Base-by-base conservation (phyloP, 2,329 filamentous ascomycete species). In the Elsinoe perseae region DNA sequence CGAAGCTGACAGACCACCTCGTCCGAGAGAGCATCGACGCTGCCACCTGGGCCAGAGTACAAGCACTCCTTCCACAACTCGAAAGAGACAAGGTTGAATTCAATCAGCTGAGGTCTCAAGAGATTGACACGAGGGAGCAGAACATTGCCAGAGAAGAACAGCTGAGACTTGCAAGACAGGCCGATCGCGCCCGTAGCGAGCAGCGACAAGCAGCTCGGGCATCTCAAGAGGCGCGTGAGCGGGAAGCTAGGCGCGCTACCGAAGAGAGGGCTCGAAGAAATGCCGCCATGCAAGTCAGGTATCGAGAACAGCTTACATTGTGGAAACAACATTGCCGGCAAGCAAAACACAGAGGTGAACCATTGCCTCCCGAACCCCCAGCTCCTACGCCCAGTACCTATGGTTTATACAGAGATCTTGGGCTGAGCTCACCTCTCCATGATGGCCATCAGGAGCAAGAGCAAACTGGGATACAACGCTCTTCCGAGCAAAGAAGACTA, bases 241-340 rank as follows among this genome's bases (percentile, higher is more conserved):
- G 25, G 9, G 7, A 50, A 14, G 25, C 14, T 27, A 32, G 18
- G 12, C 2, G 5, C 2, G 44, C 21, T 14, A 12, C 25, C 8
- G 44, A 30, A 16, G 12, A 10, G 44, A 30, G 44, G 21, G 28
- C 18, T 14, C 25, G 27, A 20, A 27, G 32, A n/a, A 25, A 50
- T 30, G 16, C 16, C 7, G 16, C 12, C 5, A 28, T 30, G n/a
- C 23, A 32, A 30, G 44, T 27, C 7, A 25, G 32, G 16, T 32
- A 50, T 18, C 9, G n/a, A 10, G 25, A 32, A 32, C 44, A 50
- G 21, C n/a, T 50, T 9, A 14, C n/a, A n/a, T 14, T 50, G 6
- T 50, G 44, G 44, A 18, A 50, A 16, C 12, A 32, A 25, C 44
- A 50, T 27, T 50, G 44, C 16, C 23, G 32, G 44, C 44, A 50